A percentile compares a stretch with the other conserved stretches of the same genome.
Conservation (phyloP, 208 protist genomes). For the Crithidia bombi region DNA sequence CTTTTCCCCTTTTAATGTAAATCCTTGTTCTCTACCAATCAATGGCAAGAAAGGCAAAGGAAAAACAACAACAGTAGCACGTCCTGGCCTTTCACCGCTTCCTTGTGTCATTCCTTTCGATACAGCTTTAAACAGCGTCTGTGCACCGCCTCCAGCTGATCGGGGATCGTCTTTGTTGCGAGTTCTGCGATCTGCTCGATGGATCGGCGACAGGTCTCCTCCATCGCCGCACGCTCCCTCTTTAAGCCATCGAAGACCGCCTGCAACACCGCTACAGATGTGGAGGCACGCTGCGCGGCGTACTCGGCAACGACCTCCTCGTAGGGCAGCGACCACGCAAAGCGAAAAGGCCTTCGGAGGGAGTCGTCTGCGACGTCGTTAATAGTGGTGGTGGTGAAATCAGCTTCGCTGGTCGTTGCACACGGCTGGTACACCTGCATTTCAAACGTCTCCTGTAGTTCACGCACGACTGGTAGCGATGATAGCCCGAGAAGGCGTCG, state of each 20-base stretch:
- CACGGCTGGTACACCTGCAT: neutral
- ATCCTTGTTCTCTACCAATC: no score
- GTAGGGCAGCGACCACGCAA: conserved; percentile 36
- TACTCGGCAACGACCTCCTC: conserved; percentile 40
- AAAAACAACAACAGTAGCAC: no score
- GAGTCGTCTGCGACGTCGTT: neutral
- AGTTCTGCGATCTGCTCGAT: conserved; percentile 38
- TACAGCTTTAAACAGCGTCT: conserved; percentile 41
- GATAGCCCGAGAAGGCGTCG: conserved; percentile 26
- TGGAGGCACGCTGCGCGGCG: conserved; percentile 28
- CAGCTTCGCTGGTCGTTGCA: no score
- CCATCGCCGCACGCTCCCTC: conserved; percentile 56
- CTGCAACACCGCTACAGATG: conserved; percentile 36
- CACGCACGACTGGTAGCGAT: conserved; percentile 24
- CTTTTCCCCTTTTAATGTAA: no score
- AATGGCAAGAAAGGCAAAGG: no score
- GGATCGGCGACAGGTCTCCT: conserved; percentile 34
- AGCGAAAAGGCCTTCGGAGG: conserved; percentile 7
- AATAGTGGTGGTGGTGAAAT: neutral
- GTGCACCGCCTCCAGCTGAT: conserved; percentile 40
- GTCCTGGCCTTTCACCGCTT: neutral
- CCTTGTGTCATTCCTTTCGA: conserved; percentile 16
- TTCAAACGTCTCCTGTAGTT: conserved; percentile 19
- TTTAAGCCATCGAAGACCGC: conserved; percentile 41
- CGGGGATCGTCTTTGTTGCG: conserved; percentile 37